Base-by-base conservation (phyloP, 2,329 filamentous ascomycete species). In the Aspergillus fructus region DNA sequence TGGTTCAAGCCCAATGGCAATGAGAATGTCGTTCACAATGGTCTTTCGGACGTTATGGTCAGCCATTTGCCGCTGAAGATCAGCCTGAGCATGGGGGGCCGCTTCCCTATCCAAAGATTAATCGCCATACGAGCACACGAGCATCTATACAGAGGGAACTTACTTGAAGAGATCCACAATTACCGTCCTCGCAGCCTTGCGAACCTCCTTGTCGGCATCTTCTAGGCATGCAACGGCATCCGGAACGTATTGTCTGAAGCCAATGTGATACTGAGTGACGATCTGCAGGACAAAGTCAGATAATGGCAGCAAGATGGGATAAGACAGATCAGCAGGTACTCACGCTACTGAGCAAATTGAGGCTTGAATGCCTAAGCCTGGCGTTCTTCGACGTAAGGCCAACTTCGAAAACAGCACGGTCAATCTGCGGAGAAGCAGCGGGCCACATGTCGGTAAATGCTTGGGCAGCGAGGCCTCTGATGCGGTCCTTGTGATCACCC, bases 91-190 rank as follows among this genome's bases (percentile, higher is more conserved):
- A 56, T 87, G 82, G 63, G 89, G 88, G 15, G 92, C 89, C 0
- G 91, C 92, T 67, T 85, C 86, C 62, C 89, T 91, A 46, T 27
- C 24, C 37, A 12, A 45, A 17, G 15, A 43, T 67, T 59, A 65
- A 56, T 46, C 3, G 47, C 24, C 37, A 12, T 23, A 42, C 30
- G 13, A 21, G 13, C 24, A 58, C 19, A 19, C 37, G 37, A 12
- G 40, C 12, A 41, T 39, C 34, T 9, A 8, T 30, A 4, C 27
- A 41, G 12, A 15, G 15, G 40, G 21, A 33, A 66, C 80, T 59
- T 77, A 91, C 89, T 82, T 85, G 76, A 97, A 97, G 33, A 97
- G 83, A 62, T 94, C 90, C 59, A 97, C 89, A 49, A 97, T 87
- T 1, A 90, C 89, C 55, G 80, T 80, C 77, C 94, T 96, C 60